Conservation (phyloP, 169 alveolate genomes). For the Amoebophrya sp. region DNA sequence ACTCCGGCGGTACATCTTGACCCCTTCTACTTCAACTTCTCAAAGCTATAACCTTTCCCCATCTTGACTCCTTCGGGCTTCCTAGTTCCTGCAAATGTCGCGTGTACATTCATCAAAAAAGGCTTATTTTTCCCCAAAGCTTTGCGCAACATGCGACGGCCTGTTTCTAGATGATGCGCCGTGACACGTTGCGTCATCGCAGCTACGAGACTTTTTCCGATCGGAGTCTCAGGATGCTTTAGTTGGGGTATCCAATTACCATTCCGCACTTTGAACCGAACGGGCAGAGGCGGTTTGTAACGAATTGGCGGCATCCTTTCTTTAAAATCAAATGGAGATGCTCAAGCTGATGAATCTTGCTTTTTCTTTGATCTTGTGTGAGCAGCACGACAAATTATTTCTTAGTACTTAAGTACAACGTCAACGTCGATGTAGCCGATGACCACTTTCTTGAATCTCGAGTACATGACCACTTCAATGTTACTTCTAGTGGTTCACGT, state of each 20-base stretch:
- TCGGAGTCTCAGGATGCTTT: neutral
- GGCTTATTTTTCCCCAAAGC: neutral
- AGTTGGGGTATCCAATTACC: neutral
- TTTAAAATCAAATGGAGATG: too few species aligned
- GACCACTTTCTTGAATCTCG: too few species aligned
- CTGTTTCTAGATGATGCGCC: neutral
- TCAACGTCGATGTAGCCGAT: too few species aligned
- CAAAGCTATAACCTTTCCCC: neutral
- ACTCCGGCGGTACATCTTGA: too few species aligned
- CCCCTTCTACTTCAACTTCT: too few species aligned
- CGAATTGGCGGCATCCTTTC: neutral
- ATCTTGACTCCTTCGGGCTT: slow-evolving; percentile 1
- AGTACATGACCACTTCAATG: too few species aligned
- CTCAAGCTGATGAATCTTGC: too few species aligned
- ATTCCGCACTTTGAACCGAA: neutral
- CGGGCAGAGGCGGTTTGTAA: neutral
- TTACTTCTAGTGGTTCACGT: too few species aligned
- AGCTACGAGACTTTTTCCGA: neutral
- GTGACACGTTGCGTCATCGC: neutral
- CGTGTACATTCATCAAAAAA: neutral
- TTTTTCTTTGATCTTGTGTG: too few species aligned
- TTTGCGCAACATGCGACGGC: neutral
- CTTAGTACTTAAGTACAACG: too few species aligned
- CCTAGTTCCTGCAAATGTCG: neutral
- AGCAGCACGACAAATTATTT: too few species aligned